Evolutionary conservation across 2,329 filamentous ascomycete species (phyloP).

Genomic region (Lojkania enalia): DNA sequence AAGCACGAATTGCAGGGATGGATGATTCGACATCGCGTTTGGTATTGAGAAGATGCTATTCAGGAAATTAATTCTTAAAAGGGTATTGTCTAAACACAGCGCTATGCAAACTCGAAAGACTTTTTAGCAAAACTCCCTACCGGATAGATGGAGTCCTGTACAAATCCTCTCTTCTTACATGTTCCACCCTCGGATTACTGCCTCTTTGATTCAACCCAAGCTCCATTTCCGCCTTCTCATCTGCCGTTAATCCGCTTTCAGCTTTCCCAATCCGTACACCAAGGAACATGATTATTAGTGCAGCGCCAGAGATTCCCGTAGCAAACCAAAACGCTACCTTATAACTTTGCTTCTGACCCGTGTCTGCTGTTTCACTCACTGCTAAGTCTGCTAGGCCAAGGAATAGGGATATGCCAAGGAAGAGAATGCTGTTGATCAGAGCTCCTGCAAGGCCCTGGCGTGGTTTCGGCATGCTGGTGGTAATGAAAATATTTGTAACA

Average conservation of each 20-base stretch:
- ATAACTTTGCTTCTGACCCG: constrained; percentile 38
- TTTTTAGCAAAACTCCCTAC: background rate
- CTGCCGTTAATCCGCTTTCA: constrained; percentile 38
- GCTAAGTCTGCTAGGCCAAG: constrained; percentile 42
- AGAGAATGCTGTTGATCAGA: constrained; percentile 41
- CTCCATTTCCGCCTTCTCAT: constrained; percentile 37
- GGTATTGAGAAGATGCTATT: too few relatives aligned
- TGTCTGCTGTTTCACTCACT: constrained; percentile 36
- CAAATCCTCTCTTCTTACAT: too few relatives aligned
- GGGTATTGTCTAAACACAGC: too few relatives aligned
- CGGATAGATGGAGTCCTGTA: background rate
- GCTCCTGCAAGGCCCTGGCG: constrained; percentile 43
- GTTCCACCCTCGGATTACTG: background rate
- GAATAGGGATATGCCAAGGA: constrained; percentile 43
- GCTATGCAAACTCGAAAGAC: background rate
- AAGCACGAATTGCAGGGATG: too few relatives aligned
- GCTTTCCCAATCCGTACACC: constrained; percentile 45
- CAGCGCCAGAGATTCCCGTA: constrained; percentile 31
- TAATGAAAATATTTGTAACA: constrained; percentile 45
- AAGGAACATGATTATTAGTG: constrained; percentile 39
- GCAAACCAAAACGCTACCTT: constrained; percentile 45
- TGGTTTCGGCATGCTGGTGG: constrained; percentile 37
- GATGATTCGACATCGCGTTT: too few relatives aligned
- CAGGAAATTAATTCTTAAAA: too few relatives aligned
- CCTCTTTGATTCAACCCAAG: constrained; percentile 22